Conservation (phyloP, 257 asterid species). For the Capsicum pubescens region DNA sequence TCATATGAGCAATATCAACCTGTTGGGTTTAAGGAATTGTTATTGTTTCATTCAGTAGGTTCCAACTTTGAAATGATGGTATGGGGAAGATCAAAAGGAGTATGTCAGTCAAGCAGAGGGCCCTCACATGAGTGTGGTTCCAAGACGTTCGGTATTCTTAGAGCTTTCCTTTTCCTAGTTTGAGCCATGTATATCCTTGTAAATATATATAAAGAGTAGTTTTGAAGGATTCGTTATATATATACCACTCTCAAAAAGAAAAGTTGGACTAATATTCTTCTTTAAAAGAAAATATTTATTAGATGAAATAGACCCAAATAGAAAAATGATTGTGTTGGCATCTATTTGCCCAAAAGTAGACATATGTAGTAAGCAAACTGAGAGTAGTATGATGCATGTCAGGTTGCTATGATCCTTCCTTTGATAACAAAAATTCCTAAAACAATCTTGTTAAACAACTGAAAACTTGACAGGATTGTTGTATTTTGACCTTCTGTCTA, state of each 20-base stretch:
- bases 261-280: not conserved
- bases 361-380: not conserved
- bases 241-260: not conserved
- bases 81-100: not conserved
- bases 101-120: not conserved
- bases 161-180: slow-evolving; percentile 10
- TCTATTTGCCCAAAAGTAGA: not conserved
- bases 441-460: not conserved
- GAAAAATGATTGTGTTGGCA: not conserved
- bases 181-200: not conserved
- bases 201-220: slow-evolving; percentile 12
- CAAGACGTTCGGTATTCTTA: not conserved
- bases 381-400: slow-evolving; percentile 20
- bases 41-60: slow-evolving; percentile 1
- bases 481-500: not conserved
- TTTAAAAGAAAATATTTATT: not conserved
- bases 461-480: not conserved
- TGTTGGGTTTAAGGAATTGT: not conserved
- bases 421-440: not conserved
- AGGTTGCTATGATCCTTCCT: slow-evolving; percentile 10
- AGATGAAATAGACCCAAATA: not conserved
- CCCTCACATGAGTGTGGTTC: not conserved
- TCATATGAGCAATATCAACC: not conserved
- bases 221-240: not conserved
- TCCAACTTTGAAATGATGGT: slow-evolving; percentile 12